Evolutionary conservation across 805 yeast species (phyloP).

Genomic region (Saturnispora hagleri): DNA sequence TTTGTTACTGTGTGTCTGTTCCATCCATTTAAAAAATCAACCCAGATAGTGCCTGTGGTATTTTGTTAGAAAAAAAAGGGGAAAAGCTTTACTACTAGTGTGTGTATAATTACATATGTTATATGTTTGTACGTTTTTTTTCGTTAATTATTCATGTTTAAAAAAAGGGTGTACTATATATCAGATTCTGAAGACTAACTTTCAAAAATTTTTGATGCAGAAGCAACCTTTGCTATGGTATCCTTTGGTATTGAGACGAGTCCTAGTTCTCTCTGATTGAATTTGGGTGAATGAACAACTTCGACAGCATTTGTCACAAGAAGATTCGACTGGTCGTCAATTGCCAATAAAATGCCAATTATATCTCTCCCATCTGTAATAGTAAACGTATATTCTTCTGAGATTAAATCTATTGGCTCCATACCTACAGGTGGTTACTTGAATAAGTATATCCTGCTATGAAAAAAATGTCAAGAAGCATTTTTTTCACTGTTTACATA

Average conservation of each 20-base stretch:
- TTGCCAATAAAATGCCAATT: slow-evolving; percentile 32
- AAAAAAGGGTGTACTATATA: background rate
- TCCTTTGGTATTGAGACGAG: slow-evolving; percentile 43
- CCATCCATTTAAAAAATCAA: background rate
- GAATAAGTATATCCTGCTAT: background rate
- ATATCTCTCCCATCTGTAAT: slow-evolving; percentile 27
- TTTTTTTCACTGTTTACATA: background rate
- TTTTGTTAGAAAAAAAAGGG: background rate
- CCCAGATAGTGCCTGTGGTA: background rate
- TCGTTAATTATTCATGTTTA: background rate
- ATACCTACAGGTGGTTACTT: background rate
- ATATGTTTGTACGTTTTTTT: background rate
- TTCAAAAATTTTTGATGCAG: slow-evolving; percentile 11
- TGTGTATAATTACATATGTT: background rate
- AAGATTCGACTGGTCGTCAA: slow-evolving; percentile 36
- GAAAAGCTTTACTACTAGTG: background rate
- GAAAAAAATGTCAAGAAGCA: background rate
- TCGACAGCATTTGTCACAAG: slow-evolving; percentile 34
- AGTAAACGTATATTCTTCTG: slow-evolving; percentile 22
- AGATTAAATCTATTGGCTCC: slow-evolving; percentile 27
- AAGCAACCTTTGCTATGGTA: slow-evolving; percentile 27
- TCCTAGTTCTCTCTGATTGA: slow-evolving; percentile 33
- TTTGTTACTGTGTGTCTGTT: background rate
- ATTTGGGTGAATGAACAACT: background rate
- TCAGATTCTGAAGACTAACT: background rate